Evolutionary conservation across 2,329 filamentous ascomycete species (phyloP).

Genomic region (Golovinomyces cichoracearum): DNA sequence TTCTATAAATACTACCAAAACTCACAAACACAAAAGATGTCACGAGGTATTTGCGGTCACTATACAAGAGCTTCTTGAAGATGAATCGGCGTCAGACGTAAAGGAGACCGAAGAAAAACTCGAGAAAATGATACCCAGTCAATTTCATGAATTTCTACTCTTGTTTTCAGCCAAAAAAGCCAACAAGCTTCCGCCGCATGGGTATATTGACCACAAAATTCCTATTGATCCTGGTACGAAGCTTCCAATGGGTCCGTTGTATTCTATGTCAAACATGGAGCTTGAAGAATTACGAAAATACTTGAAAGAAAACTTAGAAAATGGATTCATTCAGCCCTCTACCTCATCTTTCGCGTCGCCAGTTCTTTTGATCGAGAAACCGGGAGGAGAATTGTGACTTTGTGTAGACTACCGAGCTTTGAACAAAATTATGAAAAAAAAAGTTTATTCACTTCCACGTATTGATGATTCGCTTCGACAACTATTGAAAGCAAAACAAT

Average conservation of each 20-base stretch:
- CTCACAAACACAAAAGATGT: too few relatives aligned
- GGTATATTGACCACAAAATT: not conserved
- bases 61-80: too few relatives aligned
- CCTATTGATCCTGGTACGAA: not conserved
- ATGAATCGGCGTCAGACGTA: too few relatives aligned
- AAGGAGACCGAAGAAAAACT: not conserved
- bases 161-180: not conserved
- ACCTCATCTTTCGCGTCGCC: not conserved
- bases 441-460: not conserved
- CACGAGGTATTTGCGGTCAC: too few relatives aligned
- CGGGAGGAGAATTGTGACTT: not conserved
- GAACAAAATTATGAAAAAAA: not conserved
- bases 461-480: conserved; percentile 1
- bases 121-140: not conserved
- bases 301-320: conserved; percentile 1
- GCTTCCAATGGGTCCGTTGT: not conserved
- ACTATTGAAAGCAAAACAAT: not conserved
- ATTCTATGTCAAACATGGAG: not conserved
- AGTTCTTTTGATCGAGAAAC: not conserved
- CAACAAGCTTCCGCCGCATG: not conserved
- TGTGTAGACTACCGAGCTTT: not conserved
- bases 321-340: conserved; percentile 2
- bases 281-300: not conserved
- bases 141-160: not conserved
- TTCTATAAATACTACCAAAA: too few relatives aligned